Conservation (phyloP, 78 protist species). For the Dictyostelium brefeldianum region DNA sequence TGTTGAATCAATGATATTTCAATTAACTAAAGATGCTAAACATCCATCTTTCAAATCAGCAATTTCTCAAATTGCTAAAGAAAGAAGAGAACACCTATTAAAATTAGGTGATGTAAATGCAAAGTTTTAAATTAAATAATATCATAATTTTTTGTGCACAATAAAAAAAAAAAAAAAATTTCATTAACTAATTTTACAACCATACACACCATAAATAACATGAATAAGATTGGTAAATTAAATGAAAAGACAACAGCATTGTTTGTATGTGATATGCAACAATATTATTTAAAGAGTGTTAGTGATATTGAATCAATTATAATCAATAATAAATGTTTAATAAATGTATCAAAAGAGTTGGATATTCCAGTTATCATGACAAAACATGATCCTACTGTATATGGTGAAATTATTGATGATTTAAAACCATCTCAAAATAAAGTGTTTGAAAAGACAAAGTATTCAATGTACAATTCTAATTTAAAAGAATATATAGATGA, state of each 20-base stretch:
- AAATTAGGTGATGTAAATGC: too few species aligned
- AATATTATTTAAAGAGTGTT: not conserved
- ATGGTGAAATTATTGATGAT: not conserved
- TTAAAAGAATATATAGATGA: not conserved
- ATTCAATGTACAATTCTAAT: not conserved
- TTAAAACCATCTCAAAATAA: not conserved
- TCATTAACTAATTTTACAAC: too few species aligned
- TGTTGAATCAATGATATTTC: conserved; percentile 58
- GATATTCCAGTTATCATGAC: not conserved
- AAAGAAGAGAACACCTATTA: too few species aligned
- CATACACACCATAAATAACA: too few species aligned
- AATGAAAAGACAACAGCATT: not conserved
- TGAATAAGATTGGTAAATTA: too few species aligned
- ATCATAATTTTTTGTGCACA: too few species aligned
- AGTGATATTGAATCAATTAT: not conserved
- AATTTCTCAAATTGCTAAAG: too few species aligned
- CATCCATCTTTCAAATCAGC: too few species aligned
- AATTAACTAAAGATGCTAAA: conserved; percentile 45
- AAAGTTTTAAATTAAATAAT: too few species aligned
- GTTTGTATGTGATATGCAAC: not conserved
- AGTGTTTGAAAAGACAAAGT: not conserved
- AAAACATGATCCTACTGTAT: not conserved
- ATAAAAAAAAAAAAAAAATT: too few species aligned
- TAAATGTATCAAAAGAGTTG: not conserved
- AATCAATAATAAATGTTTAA: not conserved